Evolutionary conservation across 805 yeast species (phyloP), one percentile per base, ranked within the genome.

Genomic region (Nadsonia fulvescens): DNA sequence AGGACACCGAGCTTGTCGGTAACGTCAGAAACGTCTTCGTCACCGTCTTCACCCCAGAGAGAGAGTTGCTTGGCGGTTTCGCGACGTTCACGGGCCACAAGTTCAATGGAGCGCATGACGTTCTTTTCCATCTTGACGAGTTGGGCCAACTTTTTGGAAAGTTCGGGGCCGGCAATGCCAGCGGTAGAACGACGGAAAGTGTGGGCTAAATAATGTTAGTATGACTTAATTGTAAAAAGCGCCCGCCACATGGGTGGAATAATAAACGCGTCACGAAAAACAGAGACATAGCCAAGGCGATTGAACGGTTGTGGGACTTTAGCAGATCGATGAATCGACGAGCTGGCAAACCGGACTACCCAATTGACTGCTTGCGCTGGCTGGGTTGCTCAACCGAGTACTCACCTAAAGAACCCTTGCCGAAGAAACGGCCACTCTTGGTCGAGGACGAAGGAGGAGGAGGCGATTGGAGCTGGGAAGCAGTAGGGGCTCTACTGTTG

Each of bases 61-160:
- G 95, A 82, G 52, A 86, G 68, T 63, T 86, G 96, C 63, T 82
- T 83, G 44, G 96, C 98, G 41, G 83, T 94, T 46, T 76, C 83
- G 52, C 83, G 74, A 54, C 95, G 72, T 63, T 89, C 96, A 45
- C 76, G 69, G 41, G 95, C 81, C 33, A 81, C 83, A 38, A 79
- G 63, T 61, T 89, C 96, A 46, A 89, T 65, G 35, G 93, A 71
- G 56, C 94, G 74, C 77, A 83, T 74, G 37, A 86, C 76, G 54
- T 78, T 77, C 67, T 89, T 89, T 63, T 86, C 98, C 66, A 82
- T 77, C 67, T 86, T 89, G 51, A 89, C 79, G 51, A 79, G 68
- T 46, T 75, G 82, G 21, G 93, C 73, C 47, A 86, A 67, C 53
- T 89, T 86, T 57, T 91, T 72, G 22, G 95, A 68, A 47, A 89